Conservation (phyloP, 768 basidiomycete species). For the Chalciporus piperatus region DNA sequence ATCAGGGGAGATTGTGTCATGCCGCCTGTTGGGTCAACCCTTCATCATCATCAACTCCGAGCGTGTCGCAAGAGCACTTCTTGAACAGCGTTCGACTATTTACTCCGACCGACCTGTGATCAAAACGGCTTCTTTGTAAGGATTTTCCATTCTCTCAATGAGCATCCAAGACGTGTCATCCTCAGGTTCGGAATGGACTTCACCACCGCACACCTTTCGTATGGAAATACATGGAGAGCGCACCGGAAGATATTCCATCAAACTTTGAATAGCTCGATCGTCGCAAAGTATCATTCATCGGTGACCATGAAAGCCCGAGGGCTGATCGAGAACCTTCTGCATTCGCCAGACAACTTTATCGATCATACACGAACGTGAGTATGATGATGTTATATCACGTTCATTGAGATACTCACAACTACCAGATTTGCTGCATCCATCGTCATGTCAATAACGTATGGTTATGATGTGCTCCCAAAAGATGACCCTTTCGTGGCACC, state of each 20-base stretch:
- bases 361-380: conserved; percentile 18
- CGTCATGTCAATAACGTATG: conserved; percentile 21
- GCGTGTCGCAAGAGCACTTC: conserved; percentile 17
- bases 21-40: conserved; percentile 17
- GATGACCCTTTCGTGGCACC: conserved; percentile 20
- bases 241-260: conserved; percentile 20
- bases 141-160: no score
- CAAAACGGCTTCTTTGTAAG: conserved; percentile 7
- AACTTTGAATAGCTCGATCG: conserved; percentile 8
- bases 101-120: conserved; percentile 22
- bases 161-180: background rate
- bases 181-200: conserved; percentile 24
- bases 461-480: conserved; percentile 13
- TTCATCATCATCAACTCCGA: conserved; percentile 25
- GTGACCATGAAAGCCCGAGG: conserved; percentile 3
- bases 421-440: conserved; percentile 19
- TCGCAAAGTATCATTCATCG: conserved; percentile 11
- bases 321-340: conserved; percentile 11
- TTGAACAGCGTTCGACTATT: conserved; percentile 25
- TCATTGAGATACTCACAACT: background rate
- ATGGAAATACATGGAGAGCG: conserved; percentile 14
- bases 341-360: conserved; percentile 15
- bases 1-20: conserved; percentile 22
- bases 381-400: conserved; percentile 4
- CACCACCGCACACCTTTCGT: conserved; percentile 20